Base-by-base conservation (phyloP, 2,329 filamentous ascomycete species). In the Endoconidiophora laricicola region DNA sequence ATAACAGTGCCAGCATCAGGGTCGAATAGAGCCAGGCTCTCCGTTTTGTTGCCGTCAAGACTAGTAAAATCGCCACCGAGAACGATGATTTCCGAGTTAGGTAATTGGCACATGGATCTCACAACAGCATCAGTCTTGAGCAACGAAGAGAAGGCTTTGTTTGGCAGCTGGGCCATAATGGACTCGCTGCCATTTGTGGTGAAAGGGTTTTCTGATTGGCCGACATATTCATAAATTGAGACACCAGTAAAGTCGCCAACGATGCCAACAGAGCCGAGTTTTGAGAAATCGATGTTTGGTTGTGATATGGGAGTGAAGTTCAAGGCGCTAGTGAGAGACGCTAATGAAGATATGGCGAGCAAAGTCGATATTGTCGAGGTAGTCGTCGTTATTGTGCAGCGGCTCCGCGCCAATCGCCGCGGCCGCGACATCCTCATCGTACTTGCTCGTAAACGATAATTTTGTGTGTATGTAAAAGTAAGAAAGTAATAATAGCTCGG, bases 21-120 rank as follows among this genome's bases (percentile, higher is more conserved):
- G 61, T 95, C 78, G 66, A 88, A 87, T 44, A 93, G 63, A 22
- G 88, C 91, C 51, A 93, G 77, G 42, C 84, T 85, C 48, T 79
- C 79, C 2, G 87, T 86, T 60, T 84, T 69, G 51, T 81, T 73
- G 52, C 79, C 79, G 53, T 81, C 85, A 55, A 98, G 68, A 62
- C 86, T 93, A 29, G 91, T 96, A 62, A 98, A 98, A 67, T 96
- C 96, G 44, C 91, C 91, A 50, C 84, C 91, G 14, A 98, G 74
- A 44, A 96, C 75, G 24, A 96, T 75, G 70, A 51, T 81, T 66
- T 4, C 71, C 73, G 56, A 83, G 83, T 63, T 85, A 74, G 52
- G 73, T 70, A 58, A 72, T 67, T 47, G 69, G 67, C 91, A 98
- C 83, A 98, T 91, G 56, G 86, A 74, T 60, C 80, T 75, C 60